phyloP scores from a whole-genome alignment of 164 flowering plant genomes.

The Buxus sempervirens region DNA sequence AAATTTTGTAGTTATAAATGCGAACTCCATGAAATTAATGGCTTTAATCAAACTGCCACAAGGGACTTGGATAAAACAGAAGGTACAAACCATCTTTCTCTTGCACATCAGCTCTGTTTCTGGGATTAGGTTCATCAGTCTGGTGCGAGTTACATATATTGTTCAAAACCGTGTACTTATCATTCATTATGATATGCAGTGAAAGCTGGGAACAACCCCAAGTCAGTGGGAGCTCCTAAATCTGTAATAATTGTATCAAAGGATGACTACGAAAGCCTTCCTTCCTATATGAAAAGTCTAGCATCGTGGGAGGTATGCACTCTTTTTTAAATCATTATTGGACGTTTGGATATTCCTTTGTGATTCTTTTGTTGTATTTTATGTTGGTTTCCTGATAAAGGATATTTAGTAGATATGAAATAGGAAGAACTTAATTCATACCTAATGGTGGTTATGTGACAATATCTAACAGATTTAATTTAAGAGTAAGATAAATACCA shows the following conservation, averaged over 20 bases:
- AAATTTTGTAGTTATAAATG: slow-evolving; percentile 6
- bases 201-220: slow-evolving; percentile 15
- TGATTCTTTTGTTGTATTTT: neutral
- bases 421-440: neutral
- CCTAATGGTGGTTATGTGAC: neutral
- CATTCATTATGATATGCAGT: slow-evolving; percentile 17
- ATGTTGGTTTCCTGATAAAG: neutral
- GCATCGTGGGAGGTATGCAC: slow-evolving; percentile 79
- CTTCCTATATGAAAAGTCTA: slow-evolving; percentile 64
- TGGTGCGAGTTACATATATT: neutral
- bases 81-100: slow-evolving; percentile 22
- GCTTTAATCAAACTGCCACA: slow-evolving; percentile 6
- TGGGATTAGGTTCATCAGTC: neutral
- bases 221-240: slow-evolving; percentile 21
- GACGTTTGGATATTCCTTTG: slow-evolving; percentile 46
- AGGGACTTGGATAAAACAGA: slow-evolving; percentile 11
- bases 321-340: slow-evolving; percentile 40
- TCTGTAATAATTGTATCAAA: slow-evolving; percentile 33
- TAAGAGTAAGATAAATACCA: too few relatives aligned
- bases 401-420: neutral
- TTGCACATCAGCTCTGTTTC: slow-evolving; percentile 5
- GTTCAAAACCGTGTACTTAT: neutral
- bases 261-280: slow-evolving; percentile 74
- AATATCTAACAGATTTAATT: neutral
- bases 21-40: slow-evolving; percentile 3